These are phyloP conservation scores for Aphanomyces astaci DNA, from an alignment of 352 stramenopile genomes.

Conservation along the genomic window DNA sequence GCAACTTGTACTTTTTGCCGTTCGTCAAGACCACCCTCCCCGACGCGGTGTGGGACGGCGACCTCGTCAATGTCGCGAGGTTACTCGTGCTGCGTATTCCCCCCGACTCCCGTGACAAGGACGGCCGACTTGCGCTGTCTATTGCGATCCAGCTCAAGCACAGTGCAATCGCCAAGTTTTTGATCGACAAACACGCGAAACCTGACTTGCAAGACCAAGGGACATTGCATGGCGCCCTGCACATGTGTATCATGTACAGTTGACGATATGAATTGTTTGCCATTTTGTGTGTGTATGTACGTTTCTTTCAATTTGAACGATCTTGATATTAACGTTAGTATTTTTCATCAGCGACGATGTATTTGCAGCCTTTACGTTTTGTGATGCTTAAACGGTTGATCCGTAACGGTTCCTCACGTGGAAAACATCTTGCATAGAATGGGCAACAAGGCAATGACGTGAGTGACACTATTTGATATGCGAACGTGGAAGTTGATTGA, in stretches of 20 bases:
- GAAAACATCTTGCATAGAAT: conserved; percentile 38
- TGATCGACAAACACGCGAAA: conserved; percentile 61
- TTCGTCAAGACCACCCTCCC: conserved; percentile 50
- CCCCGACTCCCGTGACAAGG: conserved; percentile 23
- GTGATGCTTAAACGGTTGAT: no score
- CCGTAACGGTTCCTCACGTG: no score
- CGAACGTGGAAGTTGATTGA: not conserved
- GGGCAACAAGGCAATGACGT: conserved; percentile 70
- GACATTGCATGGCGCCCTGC: conserved; percentile 51
- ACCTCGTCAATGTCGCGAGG: conserved; percentile 62
- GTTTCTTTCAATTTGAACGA: no score
- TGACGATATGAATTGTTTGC: no score
- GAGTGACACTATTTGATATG: conserved; percentile 5
- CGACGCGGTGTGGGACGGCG: conserved; percentile 64
- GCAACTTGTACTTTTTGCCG: conserved; percentile 60
- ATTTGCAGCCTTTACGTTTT: no score
- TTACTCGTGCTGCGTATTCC: conserved; percentile 45
- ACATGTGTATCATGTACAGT: conserved; percentile 48
- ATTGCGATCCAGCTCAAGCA: conserved; percentile 73
- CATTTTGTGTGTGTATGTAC: no score
- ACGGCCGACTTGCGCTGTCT: conserved; percentile 55
- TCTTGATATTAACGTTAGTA: no score
- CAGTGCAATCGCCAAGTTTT: conserved; percentile 54
- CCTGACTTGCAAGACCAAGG: conserved; percentile 54
- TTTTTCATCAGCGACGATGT: no score